Evolutionary conservation across 768 basidiomycete species (phyloP), one percentile per base, ranked within the genome.

Genomic region (Mycena rosella): DNA sequence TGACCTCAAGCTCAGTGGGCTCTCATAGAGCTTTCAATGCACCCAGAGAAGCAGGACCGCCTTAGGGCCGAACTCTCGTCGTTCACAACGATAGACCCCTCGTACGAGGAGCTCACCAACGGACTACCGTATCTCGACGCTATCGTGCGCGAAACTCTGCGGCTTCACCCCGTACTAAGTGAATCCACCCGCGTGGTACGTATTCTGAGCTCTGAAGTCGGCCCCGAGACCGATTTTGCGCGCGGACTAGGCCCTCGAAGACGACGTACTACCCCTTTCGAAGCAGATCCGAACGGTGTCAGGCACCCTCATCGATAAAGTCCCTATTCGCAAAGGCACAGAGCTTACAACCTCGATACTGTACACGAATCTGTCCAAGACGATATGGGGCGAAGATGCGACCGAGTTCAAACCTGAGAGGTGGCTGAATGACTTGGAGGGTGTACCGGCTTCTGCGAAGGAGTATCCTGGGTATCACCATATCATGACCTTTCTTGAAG

Each of bases 321-420:
- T 65, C 36, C 60, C 42, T 34, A 55, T 74, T 22, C 24, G 55
- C 2, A 65, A 60, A 32, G 69, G 72, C 15, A 69, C 69, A 11
- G 42, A 52, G 5, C 34, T 77, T 11, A 61, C 60, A 27, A 61
- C 74, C 24, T 67, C 72, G n/a, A 45, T 76, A 22, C 36, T 60
- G 13, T 45, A 55, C 14, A 69, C 76, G 30, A 76, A 78, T 65
- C 54, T 73, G 20, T 68, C 74, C 15, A 66, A 68, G 49, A 68
- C 51, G 7, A 67, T 79, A 13, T 80, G 77, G 74, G 79, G 79
- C 5, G 45, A 48, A 11, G 75, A 77, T 52, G 74, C 74, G 15
- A 60, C 67, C 15, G 64, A 72, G 32, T 77, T 75, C 56, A 67
- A 67, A 24, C 74, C 73, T 7, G 67, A 70, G 40, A 68, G 73